A percentile compares a stretch with the other conserved stretches of the same genome.
phyloP scores from a whole-genome alignment of 2,329 filamentous ascomycete species.

The Penicillium rolfsii region DNA sequence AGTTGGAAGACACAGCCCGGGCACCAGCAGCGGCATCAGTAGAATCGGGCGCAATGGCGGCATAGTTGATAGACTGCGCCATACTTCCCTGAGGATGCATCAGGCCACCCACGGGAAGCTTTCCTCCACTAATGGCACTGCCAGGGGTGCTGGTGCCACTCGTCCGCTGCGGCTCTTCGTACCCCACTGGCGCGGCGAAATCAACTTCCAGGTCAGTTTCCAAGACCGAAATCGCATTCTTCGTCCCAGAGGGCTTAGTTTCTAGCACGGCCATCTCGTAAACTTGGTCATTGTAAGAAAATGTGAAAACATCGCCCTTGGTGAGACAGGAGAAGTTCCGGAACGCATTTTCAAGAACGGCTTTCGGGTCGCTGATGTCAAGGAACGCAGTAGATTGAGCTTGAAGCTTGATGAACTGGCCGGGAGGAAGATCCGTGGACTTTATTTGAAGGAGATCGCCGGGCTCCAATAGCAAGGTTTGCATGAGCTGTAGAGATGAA shows the following conservation, averaged over 20 bases:
- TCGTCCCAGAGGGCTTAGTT: constrained; percentile 80
- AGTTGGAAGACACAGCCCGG: constrained; percentile 72
- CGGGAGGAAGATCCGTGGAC: constrained; percentile 87
- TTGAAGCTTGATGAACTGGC: constrained; percentile 93
- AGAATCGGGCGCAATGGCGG: constrained; percentile 79
- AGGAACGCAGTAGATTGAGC: constrained; percentile 92
- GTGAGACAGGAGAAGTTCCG: constrained; percentile 93
- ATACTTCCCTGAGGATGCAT: constrained; percentile 88
- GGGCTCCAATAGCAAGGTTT: constrained; percentile 82
- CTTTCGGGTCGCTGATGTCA: constrained; percentile 95
- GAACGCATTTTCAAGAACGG: constrained; percentile 94
- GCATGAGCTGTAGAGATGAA: constrained; percentile 73
- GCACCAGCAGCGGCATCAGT: constrained; percentile 66
- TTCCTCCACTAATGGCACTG: constrained; percentile 64
- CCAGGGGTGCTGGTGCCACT: constrained; percentile 88
- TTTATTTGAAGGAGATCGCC: constrained; percentile 95
- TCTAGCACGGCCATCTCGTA: constrained; percentile 94
- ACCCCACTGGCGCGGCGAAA: constrained; percentile 91
- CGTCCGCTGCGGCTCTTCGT: constrained; percentile 77
- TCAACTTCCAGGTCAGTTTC: constrained; percentile 97
- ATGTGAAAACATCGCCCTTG: constrained; percentile 92
- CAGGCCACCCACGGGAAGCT: constrained; percentile 69
- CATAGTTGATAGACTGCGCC: constrained; percentile 98
- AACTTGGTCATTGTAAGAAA: constrained; percentile 91
- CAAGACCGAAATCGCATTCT: constrained; percentile 86